Evolutionary conservation across 2,329 filamentous ascomycete genomes (phyloP).

Genomic region (Pseudocercospora eumusae): DNA sequence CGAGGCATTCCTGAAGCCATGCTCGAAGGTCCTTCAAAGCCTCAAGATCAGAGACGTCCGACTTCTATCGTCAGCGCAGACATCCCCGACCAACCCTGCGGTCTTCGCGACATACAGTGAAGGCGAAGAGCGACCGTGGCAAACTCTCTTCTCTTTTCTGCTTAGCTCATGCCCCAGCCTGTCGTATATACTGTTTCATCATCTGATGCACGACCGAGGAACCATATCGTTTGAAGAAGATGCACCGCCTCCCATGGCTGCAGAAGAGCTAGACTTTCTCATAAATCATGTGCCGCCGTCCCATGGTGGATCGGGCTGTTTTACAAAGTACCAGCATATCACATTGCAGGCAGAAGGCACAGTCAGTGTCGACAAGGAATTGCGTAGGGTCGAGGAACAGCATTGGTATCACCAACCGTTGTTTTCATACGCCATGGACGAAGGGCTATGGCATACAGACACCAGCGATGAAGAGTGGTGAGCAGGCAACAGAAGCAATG

Average conservation of each 20-base stretch:
- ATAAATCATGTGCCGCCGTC: constrained; percentile 23
- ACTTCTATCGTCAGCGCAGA: constrained; percentile 26
- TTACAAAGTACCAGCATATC: constrained; percentile 32
- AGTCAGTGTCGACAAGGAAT: constrained; percentile 23
- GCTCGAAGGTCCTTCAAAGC: constrained; percentile 27
- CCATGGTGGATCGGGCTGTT: constrained; percentile 22
- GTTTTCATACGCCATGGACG: constrained; percentile 37
- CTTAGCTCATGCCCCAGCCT: constrained; percentile 25
- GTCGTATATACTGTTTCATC: constrained; percentile 35
- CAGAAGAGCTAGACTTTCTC: constrained; percentile 20
- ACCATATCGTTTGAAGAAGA: constrained; percentile 32
- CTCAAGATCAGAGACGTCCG: constrained; percentile 38
- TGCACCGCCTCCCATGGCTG: constrained; percentile 16
- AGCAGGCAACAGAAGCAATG: neutral
- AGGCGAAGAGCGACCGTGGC: constrained; percentile 30
- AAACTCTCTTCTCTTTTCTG: constrained; percentile 33
- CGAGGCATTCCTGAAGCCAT: constrained; percentile 29
- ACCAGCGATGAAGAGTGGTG: constrained; percentile 41
- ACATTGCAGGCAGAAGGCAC: constrained; percentile 28
- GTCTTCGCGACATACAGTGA: constrained; percentile 14
- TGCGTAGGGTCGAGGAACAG: constrained; percentile 26
- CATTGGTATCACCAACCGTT: constrained; percentile 36
- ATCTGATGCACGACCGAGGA: constrained; percentile 32
- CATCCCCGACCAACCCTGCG: constrained; percentile 17
- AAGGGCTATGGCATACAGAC: constrained; percentile 38